Evolutionary conservation across 73 alveolate species (phyloP), one percentile per base, ranked within the genome.

Genomic region (Halteria grandinella): DNA sequence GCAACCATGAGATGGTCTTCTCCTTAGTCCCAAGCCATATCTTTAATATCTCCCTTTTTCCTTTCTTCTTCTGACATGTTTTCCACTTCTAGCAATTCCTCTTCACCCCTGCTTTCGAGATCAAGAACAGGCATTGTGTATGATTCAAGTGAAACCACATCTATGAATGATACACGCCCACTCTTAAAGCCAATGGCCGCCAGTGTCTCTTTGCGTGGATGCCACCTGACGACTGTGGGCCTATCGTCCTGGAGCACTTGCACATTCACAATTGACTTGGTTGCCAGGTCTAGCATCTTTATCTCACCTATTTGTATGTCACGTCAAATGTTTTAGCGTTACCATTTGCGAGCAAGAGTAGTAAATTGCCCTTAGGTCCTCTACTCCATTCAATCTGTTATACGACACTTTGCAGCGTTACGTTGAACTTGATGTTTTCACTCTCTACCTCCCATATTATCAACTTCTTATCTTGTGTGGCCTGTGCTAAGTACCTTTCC

Each of bases 111-210:
- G 20, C 27, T 31, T 14, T 52, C 79, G 17, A 28, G 73, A 0
- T 27, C 69, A 24, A 18, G 25, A 0, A 40, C 14, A 8, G 59
- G 37, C 55, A 70, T 43, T 0, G 17, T 50, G 14, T 36, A 25
- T 0, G 74, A 43, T 36, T 85, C 36, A 8, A 58, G 36, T 3
- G 86, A 25, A 7, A 50, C 21, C 43, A 64, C 52, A 43, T 64
- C 79, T 1, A 48, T 60, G 51, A 49, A 43, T 6, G 69, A 40
- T 25, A 78, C 41, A 15, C 37, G 18, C 12, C 95, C 95, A 36
- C 62, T 75, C 24, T 41, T 32, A 52, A 45, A 87, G n/a, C 91
- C 95, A 24, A 87, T 55, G 8, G 83, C 82, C 0, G 86, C 63
- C 21, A 72, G 27, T 0, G 66, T 88, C 10, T 50, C 76, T 36